Percentiles rank a stretch among this genome's conserved stretches.
Evolutionary conservation across 1,284 basidiomycete genomes (phyloP).

Genomic region (Agroathelia rolfsii): DNA sequence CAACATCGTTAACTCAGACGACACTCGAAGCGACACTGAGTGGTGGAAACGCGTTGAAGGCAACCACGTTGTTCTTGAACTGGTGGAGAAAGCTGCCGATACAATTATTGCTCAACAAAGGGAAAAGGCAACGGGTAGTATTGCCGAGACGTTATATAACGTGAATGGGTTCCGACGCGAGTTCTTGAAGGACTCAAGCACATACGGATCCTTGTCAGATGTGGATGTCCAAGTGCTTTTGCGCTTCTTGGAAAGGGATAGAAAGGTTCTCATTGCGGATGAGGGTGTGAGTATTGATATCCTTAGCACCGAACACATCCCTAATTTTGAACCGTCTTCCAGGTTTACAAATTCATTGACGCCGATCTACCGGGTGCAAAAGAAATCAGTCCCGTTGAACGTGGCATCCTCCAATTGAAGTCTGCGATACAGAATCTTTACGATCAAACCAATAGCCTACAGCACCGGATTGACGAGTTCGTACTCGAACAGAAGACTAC

Average conservation of each 20-base stretch:
- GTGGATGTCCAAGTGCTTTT: slow-evolving; percentile 63
- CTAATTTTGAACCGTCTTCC: slow-evolving; percentile 3
- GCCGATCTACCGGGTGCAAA: slow-evolving; percentile 23
- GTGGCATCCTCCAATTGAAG: slow-evolving; percentile 67
- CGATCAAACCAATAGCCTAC: slow-evolving; percentile 55
- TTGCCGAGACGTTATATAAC: slow-evolving; percentile 57
- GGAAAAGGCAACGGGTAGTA: slow-evolving; percentile 34
- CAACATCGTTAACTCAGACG: slow-evolving; percentile 57
- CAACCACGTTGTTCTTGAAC: slow-evolving; percentile 63
- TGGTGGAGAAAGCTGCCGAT: slow-evolving; percentile 61
- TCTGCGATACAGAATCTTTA: slow-evolving; percentile 56
- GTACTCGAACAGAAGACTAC: too few species aligned
- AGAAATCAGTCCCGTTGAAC: slow-evolving; percentile 62
- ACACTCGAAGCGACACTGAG: slow-evolving; percentile 43
- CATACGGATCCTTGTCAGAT: slow-evolving; percentile 38
- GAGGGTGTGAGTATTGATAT: slow-evolving; percentile 41
- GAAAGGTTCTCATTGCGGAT: slow-evolving; percentile 47
- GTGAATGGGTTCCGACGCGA: slow-evolving; percentile 49
- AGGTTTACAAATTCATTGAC: slow-evolving; percentile 72
- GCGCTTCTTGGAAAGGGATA: slow-evolving; percentile 74
- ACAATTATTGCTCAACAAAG: slow-evolving; percentile 42
- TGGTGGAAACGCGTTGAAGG: slow-evolving; percentile 61
- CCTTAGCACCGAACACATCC: slow-evolving; percentile 1
- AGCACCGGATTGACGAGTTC: slow-evolving; percentile 60
- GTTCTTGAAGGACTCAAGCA: slow-evolving; percentile 41